These are phyloP conservation scores for Diplosphaera chodatii DNA, from an alignment of 139 green algal genomes.

Conservation along the genomic window DNA sequence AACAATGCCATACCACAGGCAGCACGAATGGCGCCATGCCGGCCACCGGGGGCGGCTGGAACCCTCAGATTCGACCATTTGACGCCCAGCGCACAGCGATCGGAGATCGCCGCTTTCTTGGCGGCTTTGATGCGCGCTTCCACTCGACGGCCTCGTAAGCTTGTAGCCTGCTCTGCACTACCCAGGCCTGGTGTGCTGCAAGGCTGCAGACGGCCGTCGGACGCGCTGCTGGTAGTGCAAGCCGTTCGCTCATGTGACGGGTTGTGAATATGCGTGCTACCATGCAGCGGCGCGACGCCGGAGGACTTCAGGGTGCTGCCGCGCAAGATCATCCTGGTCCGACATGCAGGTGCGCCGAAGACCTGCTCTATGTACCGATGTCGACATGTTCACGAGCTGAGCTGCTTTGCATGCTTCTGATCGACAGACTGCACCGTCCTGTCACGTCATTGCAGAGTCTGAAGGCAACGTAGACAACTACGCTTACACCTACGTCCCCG, in stretches of 20 bases:
- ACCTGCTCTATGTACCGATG: too few species aligned
- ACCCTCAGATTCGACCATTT: constrained; percentile 32
- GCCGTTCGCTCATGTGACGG: too few species aligned
- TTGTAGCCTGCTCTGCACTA: neutral
- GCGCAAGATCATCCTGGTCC: constrained; percentile 79
- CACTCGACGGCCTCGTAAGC: constrained; percentile 69
- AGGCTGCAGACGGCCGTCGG: too few species aligned
- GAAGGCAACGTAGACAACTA: constrained; percentile 83
- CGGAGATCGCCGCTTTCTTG: constrained; percentile 54
- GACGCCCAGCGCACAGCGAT: constrained; percentile 35
- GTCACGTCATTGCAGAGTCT: too few species aligned
- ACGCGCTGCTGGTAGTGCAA: too few species aligned
- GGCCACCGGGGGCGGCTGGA: constrained; percentile 1
- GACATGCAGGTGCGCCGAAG: too few species aligned
- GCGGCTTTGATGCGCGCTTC: constrained; percentile 74
- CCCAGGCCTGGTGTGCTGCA: too few species aligned
- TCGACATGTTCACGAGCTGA: too few species aligned
- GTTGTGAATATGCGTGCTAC: too few species aligned
- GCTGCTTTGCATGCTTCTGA: too few species aligned
- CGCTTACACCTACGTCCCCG: constrained; percentile 73
- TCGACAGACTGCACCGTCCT: too few species aligned
- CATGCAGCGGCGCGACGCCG: constrained; percentile 67
- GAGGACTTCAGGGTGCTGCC: constrained; percentile 72
- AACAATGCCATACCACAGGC: too few species aligned
- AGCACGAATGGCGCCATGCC: neutral